Evolutionary conservation across 257 asterid genomes (phyloP).

Genomic region (Solanum raphanifolium): DNA sequence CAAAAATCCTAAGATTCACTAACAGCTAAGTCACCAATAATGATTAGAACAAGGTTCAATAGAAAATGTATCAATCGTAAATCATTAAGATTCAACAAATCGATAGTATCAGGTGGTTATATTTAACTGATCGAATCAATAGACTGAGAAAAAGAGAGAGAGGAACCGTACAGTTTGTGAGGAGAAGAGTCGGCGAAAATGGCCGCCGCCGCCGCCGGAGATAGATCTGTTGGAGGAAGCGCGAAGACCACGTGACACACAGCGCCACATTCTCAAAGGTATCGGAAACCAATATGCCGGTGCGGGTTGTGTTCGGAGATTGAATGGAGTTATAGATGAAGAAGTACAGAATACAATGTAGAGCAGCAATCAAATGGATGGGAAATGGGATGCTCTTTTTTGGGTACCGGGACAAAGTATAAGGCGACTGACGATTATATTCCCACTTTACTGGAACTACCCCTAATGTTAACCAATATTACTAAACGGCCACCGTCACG

Average conservation of each 20-base stretch:
- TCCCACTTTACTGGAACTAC: not conserved
- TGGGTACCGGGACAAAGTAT: not conserved
- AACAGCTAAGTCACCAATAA: not conserved
- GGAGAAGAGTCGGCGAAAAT: slow-evolving; percentile 54
- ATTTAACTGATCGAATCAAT: not conserved
- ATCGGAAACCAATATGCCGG: not conserved
- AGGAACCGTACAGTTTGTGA: slow-evolving; percentile 36
- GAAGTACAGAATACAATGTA: not conserved
- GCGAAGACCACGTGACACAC: slow-evolving; percentile 79
- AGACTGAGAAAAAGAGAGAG: not conserved
- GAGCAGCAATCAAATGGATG: not conserved
- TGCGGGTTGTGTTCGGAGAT: not conserved
- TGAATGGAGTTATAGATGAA: not conserved
- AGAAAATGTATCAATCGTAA: not conserved
- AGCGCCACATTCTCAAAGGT: slow-evolving; percentile 69
- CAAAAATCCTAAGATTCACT: not conserved
- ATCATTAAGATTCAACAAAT: not conserved
- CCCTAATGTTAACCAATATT: not conserved
- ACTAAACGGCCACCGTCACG: not conserved
- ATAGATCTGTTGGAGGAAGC: slow-evolving; percentile 38
- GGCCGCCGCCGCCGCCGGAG: slow-evolving; percentile 43
- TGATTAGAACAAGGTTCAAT: not conserved
- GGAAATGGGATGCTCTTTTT: not conserved
- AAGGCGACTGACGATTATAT: not conserved
- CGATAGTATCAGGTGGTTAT: not conserved